These are phyloP conservation scores for Candida sonorensis DNA, from an alignment of 805 yeast genomes.

Conservation along the genomic window DNA sequence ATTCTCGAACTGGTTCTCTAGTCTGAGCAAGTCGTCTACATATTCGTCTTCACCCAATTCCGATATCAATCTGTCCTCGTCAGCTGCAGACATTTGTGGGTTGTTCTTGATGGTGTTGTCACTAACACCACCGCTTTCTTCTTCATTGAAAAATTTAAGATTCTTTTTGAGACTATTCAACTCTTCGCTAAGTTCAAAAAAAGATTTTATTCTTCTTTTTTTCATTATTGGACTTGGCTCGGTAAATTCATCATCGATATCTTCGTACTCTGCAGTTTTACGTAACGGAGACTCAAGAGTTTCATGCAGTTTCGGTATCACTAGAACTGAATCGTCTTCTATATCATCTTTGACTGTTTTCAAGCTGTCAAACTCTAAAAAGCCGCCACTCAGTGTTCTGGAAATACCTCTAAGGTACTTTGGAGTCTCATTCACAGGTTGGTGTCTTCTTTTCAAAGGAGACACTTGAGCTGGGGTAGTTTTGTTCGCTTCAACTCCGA, in stretches of 20 bases:
- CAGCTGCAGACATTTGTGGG: too few species aligned
- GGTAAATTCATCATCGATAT: conserved; percentile 4
- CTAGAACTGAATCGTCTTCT: not conserved
- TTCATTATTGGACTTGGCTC: conserved; percentile 27
- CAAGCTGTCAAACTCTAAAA: conserved; percentile 1
- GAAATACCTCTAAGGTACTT: conserved; percentile 12
- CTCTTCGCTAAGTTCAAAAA: conserved; percentile 44
- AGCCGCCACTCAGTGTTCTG: conserved; percentile 2
- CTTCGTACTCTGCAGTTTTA: not conserved
- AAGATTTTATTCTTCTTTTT: conserved; percentile 22
- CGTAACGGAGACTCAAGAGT: not conserved
- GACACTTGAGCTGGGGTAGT: conserved; percentile 1
- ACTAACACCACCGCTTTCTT: too few species aligned
- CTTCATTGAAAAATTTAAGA: conserved; percentile 9
- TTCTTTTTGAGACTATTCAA: conserved; percentile 29
- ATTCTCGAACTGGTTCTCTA: conserved; percentile 1
- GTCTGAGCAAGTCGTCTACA: conserved; percentile 1
- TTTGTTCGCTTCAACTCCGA: conserved; percentile 1
- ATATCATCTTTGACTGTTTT: not conserved
- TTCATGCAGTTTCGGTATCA: not conserved
- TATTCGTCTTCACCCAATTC: conserved; percentile 10
- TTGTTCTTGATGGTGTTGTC: too few species aligned
- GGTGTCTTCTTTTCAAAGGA: conserved; percentile 1
- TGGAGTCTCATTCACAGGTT: conserved; percentile 16
- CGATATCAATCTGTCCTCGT: too few species aligned